Evolutionary conservation across 208 protist species (phyloP), one percentile per base, ranked within the genome.

Genomic region (Leishmania gerbilli): DNA sequence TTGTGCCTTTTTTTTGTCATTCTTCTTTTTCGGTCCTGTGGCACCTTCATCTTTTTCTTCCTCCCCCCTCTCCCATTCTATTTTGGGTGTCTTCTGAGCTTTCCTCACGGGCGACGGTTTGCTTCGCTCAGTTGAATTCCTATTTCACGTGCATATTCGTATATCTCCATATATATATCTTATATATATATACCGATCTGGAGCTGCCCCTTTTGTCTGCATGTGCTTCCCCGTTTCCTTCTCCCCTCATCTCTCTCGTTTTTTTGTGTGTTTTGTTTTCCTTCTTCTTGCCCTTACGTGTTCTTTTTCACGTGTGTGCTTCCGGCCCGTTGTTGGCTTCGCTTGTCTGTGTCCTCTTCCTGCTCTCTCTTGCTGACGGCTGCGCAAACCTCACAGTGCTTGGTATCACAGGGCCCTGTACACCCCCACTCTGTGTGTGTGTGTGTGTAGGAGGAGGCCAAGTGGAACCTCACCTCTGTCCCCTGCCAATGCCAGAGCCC

Each of bases 1-100:
- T 47, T 34, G 37, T 21, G 15, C 51, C 51, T 6, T 55, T 55
- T 9, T 47, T 74, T 74, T 34, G 17, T n/a, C 45, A 15, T 9
- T 53, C 34, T 55, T 15, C 0, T 58, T 31, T 76, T 76, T 67
- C 27, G 47, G 15, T 27, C 7, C 0, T 40, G 53, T 67, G 74
- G 53, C 34, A 77, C 19, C 2, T 42, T 67, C 15, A 49, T 51
- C 21, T 27, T 74, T 53, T 31, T 21, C 60, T 56, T 60, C 51
- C 68, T 0, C 58, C 51, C 37, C 37, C 37, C 58, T 72, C 51
- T 55, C 24, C 69, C 31, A n/a, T 68, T 34, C 58, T 45, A 21
- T 45, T 56, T 79, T 71, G 53, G 67, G 47, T 34, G 72, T 77
- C 51, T 9, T 21, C 77, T 65, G n/a, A 9, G 40, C 15, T 65